Conservation (phyloP, 2,329 filamentous ascomycete genomes). For the Cladosporium phlei region DNA sequence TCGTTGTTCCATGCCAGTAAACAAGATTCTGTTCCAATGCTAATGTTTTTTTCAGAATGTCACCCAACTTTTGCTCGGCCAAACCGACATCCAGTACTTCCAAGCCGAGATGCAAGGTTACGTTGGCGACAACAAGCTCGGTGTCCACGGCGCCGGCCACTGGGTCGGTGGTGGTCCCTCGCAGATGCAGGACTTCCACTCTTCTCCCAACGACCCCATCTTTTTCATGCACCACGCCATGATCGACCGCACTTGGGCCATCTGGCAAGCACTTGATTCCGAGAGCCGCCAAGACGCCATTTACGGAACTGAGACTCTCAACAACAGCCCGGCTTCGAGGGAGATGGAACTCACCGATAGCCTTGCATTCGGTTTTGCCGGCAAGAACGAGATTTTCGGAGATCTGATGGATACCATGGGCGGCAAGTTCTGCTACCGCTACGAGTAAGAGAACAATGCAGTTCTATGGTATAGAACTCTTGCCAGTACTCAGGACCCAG, state of each 20-base stretch:
- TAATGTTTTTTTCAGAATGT: too few relatives aligned
- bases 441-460: conserved; percentile 5
- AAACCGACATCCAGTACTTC: conserved; percentile 16
- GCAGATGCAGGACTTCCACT: conserved; percentile 18
- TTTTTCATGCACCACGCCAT: conserved; percentile 46
- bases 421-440: conserved; percentile 17
- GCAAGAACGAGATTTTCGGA: conserved; percentile 10
- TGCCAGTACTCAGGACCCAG: too few relatives aligned
- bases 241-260: conserved; percentile 44
- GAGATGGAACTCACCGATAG: conserved; percentile 41
- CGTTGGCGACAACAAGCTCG: conserved; percentile 21
- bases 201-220: conserved; percentile 41
- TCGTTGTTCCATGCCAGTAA: too few relatives aligned
- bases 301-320: conserved; percentile 41
- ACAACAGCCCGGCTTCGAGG: conserved; percentile 39
- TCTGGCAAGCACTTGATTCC: conserved; percentile 44
- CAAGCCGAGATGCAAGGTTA: conserved; percentile 19
- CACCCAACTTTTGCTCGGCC: conserved; percentile 18
- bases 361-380: conserved; percentile 21
- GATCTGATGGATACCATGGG: conserved; percentile 14
- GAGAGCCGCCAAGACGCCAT: conserved; percentile 33
- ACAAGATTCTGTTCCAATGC: too few relatives aligned
- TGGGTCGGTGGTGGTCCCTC: conserved; percentile 38
- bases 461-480: too few relatives aligned
- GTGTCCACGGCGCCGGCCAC: conserved; percentile 44